Base-by-base conservation (phyloP, 768 basidiomycete species). In the Saitozyma sp. region DNA sequence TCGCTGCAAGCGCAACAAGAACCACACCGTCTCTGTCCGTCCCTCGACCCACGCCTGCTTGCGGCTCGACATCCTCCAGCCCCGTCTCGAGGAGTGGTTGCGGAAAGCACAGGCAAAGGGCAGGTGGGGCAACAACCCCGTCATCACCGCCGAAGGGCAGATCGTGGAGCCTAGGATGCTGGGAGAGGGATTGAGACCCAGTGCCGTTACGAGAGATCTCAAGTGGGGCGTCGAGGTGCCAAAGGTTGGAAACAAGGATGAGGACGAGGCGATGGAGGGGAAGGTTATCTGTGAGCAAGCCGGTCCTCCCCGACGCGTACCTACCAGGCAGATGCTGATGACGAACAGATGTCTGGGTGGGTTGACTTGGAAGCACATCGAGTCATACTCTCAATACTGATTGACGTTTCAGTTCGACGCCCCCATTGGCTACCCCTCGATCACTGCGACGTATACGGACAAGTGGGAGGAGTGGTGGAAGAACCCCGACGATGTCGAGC, bases 391-490 rank as follows among this genome's bases (percentile, higher is more conserved):
- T 48, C 14, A 4, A 17, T 41, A 29, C 29, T 29, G 29, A 29
- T 29, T 29, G 2, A 29, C 29, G 29, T 29, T 29, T 5, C 61
- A 93, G 95, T 97, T 95, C 74, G 95, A 99, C 69, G 95, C 95
- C 0, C 91, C 91, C 8, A 91, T 96, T 60, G 96, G 96, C 61
- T 99, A 99, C 79, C 88, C 90, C 3, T 96, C 94, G 80, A 97
- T 99, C 66, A 99, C 96, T 1, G 92, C 93, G 56, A 89, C 88
- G 75, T 93, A 94, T 82, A 95, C 91, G 42, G 83, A 89, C 17
- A 89, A 96, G 66, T 99, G 96, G 96, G 87, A 88, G 79, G 84
- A 87, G 78, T 99, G 96, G 96, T 99, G 96, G 96, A 87, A 89
- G 74, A 89, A 94, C 74, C 89, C 89, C 1, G 83, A 91, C 68